Evolutionary conservation across 495 filamentous ascomycete genomes (phyloP), one percentile per base, ranked within the genome.

Genomic region (Aspergillus indologenus): DNA sequence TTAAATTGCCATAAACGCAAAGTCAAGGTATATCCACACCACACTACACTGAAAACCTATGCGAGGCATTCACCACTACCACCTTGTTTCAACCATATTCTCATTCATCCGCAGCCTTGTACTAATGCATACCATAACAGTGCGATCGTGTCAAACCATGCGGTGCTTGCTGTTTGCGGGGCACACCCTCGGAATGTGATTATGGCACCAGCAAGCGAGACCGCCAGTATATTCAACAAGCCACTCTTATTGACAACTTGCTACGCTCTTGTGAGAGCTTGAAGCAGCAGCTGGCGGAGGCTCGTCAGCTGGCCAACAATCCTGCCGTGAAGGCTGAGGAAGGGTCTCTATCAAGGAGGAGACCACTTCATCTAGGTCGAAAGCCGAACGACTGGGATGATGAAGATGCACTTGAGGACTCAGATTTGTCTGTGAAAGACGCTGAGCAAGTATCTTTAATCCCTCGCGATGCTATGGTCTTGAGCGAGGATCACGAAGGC

Each of bases 1-100:
- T 60, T 69, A 47, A 67, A 61, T 43, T 69, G 67, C 47, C 67
- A 69, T 46, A 69, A 67, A 58, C 67, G 67, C 53, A 69, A 69
- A 61, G 65, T 69, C 18, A 69, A 69, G 65, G 67, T 69, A 63
- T 44, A 63, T 44, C 18, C 29, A 43, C 20, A 22, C 21, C 29
- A 14, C 14, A 44, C 12, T 40, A 14, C 12, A 29, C 34, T 11
- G 34, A 40, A 40, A 7, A 40, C 12, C 34, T 15, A 7, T 11
- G 34, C 34, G 12, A 40, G 26, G 26, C 26, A 40, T 14, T 14
- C 12, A 11, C 34, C 34, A 40, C 12, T 2, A 7, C 5, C 12
- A 40, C 34, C 34, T 40, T 40, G 2, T 2, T 15, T 14, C 12
- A 40, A 14, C 4, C 26, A 50, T 34, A 19, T 22, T 29, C 20